phyloP scores from a whole-genome alignment of 1,284 basidiomycete genomes.

The Mycena sp. region DNA sequence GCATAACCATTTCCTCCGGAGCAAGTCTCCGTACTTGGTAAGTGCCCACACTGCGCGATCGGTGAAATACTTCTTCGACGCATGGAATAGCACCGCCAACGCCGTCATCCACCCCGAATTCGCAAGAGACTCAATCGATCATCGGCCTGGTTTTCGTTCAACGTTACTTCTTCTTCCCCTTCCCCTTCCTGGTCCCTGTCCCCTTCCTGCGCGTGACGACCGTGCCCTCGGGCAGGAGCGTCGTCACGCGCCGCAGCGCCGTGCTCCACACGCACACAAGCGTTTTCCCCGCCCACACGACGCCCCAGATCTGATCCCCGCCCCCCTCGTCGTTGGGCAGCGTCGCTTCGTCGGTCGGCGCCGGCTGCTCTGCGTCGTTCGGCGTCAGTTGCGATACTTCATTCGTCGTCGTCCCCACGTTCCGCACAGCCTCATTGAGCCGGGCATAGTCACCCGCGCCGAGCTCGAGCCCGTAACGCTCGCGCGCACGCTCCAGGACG shows the following conservation, averaged over 20 bases:
- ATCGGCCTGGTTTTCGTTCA: too few species aligned
- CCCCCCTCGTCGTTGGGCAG: conserved; percentile 26
- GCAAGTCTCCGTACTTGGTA: too few species aligned
- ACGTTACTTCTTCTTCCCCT: background rate
- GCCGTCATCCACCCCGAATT: too few species aligned
- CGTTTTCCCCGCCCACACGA: conserved; percentile 16
- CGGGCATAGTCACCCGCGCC: conserved; percentile 16
- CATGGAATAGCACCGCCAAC: too few species aligned
- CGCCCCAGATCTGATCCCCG: conserved; percentile 28
- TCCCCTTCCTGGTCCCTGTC: conserved; percentile 8
- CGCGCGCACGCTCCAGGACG: conserved; percentile 24
- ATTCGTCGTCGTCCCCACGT: background rate
- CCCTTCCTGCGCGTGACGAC: conserved; percentile 26
- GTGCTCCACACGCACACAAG: conserved; percentile 27
- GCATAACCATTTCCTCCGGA: too few species aligned
- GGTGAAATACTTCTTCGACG: too few species aligned
- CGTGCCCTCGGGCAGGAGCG: conserved; percentile 26
- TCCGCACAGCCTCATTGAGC: conserved; percentile 21
- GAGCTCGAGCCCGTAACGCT: conserved; percentile 24
- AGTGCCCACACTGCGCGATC: too few species aligned
- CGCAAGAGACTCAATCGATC: too few species aligned
- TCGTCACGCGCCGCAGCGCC: conserved; percentile 17
- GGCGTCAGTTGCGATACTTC: background rate
- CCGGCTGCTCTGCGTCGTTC: background rate
- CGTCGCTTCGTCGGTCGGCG: background rate